Base-by-base conservation (phyloP, 192 early-diverging fungal species). In the Coemansia sp. region DNA sequence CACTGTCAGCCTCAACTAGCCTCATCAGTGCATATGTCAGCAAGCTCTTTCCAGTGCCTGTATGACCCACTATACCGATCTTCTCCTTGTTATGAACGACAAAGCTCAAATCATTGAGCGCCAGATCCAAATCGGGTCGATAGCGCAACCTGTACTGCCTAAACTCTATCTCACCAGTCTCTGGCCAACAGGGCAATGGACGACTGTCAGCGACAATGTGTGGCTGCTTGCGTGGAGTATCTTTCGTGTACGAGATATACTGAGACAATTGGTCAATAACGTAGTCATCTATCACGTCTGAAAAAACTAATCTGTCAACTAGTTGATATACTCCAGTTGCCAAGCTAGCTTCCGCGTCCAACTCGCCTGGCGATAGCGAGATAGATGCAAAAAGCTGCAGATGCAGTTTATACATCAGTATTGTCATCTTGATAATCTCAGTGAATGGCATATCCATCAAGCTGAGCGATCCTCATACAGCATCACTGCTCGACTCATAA, bases 51-150 rank as follows among this genome's bases (percentile, higher is more conserved):
- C 91, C 90, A 4, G 91, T 90, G 8, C 94, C 94, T 1, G 93
- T 94, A 2, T 94, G 85, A 13, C 95, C 95, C 21, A 96, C 93
- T 8, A 96, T 86, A 23, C 91, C 95, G 63, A 94, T 84, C 66
- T 90, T 92, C 35, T 91, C 89, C 5, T 82, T 86, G 1, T 77
- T 74, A 14, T 78, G 84, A 33, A 93, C 74, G 11, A 73, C 50
- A 35, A 91, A 64, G 13, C 77, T 82, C 23, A 95, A 62, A 30
- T 87, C 37, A 3, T 63, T 61, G 8, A 72, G 70, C 23, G 26
- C 30, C 3, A 11, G 64, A 53, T 65, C 47, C 32, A 52, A 19
- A 4, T 49, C 64, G n/a, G 44, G 19, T 30, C 44, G 64, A 21
- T 65, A 67, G 26, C 66, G 66, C 66, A 67, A 62, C 21, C 65